phyloP scores from a whole-genome alignment of 2,329 filamentous ascomycete species.

The Amesomyces nigricolor region DNA sequence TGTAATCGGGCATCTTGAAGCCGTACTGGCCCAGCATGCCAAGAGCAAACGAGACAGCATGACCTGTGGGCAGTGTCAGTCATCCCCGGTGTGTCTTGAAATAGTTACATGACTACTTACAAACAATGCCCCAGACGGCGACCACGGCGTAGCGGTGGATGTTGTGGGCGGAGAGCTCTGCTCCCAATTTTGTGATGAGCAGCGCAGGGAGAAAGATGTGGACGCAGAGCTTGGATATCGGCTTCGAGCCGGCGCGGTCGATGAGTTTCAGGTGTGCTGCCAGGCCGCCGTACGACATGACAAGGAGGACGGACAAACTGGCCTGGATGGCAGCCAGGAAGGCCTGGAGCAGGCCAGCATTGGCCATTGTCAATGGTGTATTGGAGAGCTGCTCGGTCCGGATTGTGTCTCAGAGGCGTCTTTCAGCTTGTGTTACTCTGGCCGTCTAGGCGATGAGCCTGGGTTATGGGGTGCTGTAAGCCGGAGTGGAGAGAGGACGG shows the following conservation, averaged over 20 bases:
- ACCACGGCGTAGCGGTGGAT: conserved; percentile 36
- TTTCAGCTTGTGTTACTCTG: too few relatives aligned
- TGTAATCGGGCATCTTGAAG: conserved; percentile 42
- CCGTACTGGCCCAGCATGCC: conserved; percentile 35
- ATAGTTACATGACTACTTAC: conserved; percentile 8
- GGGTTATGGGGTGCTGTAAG: too few relatives aligned
- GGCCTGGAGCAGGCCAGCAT: conserved; percentile 29
- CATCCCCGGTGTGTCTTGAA: too few relatives aligned
- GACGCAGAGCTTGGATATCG: conserved; percentile 43
- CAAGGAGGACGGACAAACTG: conserved; percentile 42
- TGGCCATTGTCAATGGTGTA: conserved; percentile 9
- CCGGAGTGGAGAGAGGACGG: too few relatives aligned
- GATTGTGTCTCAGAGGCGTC: too few relatives aligned
- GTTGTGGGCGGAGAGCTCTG: conserved; percentile 35
- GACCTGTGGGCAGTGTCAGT: conserved; percentile 14
- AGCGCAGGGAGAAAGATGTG: conserved; percentile 43
- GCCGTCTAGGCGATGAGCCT: too few relatives aligned
- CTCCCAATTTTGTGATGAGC: conserved; percentile 41
- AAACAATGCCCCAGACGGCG: conserved; percentile 38
- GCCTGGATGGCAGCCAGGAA: conserved; percentile 44
- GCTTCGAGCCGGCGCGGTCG: conserved; percentile 32
- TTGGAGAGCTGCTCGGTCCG: not conserved
- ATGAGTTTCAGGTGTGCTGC: conserved; percentile 38
- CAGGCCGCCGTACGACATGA: conserved; percentile 40
- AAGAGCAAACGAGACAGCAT: conserved; percentile 37